These are phyloP conservation scores for Botrytis aclada DNA, from an alignment of 2,329 filamentous ascomycete genomes.

Conservation along the genomic window DNA sequence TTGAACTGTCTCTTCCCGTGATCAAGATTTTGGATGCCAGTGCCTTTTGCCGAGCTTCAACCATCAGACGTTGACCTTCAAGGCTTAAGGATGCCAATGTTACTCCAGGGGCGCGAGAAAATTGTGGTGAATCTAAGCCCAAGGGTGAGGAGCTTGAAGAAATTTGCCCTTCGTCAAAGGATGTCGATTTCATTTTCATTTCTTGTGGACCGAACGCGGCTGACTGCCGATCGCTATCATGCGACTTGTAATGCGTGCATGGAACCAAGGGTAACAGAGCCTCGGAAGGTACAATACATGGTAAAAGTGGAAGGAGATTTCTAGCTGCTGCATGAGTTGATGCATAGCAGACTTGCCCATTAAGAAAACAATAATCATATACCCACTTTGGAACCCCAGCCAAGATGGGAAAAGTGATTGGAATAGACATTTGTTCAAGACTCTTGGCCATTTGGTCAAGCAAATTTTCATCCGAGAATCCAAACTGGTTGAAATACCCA, in stretches of 20 bases:
- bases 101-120: no score
- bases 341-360: neutral
- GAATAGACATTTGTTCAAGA: neutral
- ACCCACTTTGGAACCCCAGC: neutral
- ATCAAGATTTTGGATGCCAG: accelerated
- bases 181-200: neutral
- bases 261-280: neutral
- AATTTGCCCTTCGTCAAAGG: neutral
- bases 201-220: neutral
- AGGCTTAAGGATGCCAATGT: neutral
- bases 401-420: neutral
- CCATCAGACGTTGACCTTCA: neutral
- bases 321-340: no score
- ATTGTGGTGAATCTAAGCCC: no score
- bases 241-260: neutral
- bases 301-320: neutral
- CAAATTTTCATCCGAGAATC: neutral
- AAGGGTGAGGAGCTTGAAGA: neutral
- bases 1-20: neutral
- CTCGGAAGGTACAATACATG: neutral
- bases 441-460: neutral
- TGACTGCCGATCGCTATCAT: neutral
- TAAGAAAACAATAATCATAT: neutral
- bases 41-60: neutral
- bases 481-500: neutral